Base-by-base conservation (phyloP, 163 green algal species). In the Scenedesmus sp. region DNA sequence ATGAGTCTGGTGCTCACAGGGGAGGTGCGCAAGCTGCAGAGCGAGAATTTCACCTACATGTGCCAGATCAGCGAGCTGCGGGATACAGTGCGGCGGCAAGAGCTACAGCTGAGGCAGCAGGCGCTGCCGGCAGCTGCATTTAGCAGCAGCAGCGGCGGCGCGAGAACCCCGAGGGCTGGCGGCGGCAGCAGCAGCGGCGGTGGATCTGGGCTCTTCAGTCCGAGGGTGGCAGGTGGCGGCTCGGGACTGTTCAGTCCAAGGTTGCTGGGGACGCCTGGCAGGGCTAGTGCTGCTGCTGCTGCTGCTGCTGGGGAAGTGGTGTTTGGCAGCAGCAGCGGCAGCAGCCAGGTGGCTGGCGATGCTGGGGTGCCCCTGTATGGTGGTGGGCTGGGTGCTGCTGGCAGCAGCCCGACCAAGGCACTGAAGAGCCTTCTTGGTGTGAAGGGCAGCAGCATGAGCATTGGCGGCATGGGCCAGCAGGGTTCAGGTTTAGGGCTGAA, bases 41-140 rank as follows among this genome's bases (percentile, higher is more conserved):
- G 26, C 7, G n/a, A 86, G 2, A 54, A 5, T 3, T 3, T 87
- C 23, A 26, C n/a, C 16, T 20, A 87, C 10, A 66, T 18, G 3
- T 1, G 76, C 2, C 66, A 55, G 5, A 91, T 91, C 23, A 26
- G 59, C 2, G 26, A 87, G 76, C 87, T 91, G 1, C 76, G 87
- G 34, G 67, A 91, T 23, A n/a, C 16, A 1, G 76, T 87, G 20
- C 26, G 57, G 34, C 74, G 81, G 70, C 74, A 66, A 13, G 76
- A 91, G 8, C 18, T 91, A 76, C 87, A 91, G 70, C 20, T 91
- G 4, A 85, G 79, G 73, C 87, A 91, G 55, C 54, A 34, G 20
- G 56, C 10, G 0, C 20, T 88, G 23, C n/a, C 56, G 6, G 83
- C 57, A 23, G 57, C 56, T 8, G 5, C 23, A 9, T 54, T 12